Percentiles rank a stretch among this genome's conserved stretches.
Evolutionary conservation across 129 eudicot species (phyloP).

Genomic region (Tagetes patula): DNA sequence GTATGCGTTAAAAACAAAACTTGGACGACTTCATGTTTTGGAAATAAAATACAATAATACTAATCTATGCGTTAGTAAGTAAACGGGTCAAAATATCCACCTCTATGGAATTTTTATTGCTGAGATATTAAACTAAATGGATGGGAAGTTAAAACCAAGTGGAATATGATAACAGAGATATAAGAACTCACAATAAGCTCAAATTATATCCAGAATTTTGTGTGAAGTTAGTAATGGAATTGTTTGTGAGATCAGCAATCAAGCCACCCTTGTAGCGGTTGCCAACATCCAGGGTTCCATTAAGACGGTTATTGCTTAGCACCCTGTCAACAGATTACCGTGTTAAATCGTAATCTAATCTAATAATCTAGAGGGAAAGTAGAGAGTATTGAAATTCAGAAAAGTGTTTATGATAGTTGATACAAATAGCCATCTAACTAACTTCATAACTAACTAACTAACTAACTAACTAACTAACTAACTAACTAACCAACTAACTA

Average conservation of each 20-base stretch:
- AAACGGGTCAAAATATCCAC: neutral
- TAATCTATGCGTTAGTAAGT: neutral
- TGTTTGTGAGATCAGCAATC: conserved; percentile 55
- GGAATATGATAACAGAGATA: neutral
- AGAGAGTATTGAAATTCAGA: too few relatives aligned
- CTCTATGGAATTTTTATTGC: neutral
- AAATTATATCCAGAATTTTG: conserved; percentile 45
- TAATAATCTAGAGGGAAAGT: too few relatives aligned
- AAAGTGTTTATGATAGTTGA: neutral
- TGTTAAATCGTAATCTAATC: neutral
- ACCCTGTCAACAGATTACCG: conserved; percentile 43
- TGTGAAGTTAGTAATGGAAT: conserved; percentile 48
- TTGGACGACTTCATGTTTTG: neutral
- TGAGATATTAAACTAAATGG: neutral
- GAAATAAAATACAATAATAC: neutral
- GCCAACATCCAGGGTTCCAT: conserved; percentile 67
- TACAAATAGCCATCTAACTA: neutral
- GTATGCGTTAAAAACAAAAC: neutral
- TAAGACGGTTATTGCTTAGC: conserved; percentile 61
- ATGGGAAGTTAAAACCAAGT: neutral
- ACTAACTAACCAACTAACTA: neutral
- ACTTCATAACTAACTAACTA: neutral
- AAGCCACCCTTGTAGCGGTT: conserved; percentile 49
- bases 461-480: neutral
- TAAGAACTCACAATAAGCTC: conserved; percentile 47